Base-by-base conservation (phyloP, 345 rosid species). In the Leavenworthia alabamica region DNA sequence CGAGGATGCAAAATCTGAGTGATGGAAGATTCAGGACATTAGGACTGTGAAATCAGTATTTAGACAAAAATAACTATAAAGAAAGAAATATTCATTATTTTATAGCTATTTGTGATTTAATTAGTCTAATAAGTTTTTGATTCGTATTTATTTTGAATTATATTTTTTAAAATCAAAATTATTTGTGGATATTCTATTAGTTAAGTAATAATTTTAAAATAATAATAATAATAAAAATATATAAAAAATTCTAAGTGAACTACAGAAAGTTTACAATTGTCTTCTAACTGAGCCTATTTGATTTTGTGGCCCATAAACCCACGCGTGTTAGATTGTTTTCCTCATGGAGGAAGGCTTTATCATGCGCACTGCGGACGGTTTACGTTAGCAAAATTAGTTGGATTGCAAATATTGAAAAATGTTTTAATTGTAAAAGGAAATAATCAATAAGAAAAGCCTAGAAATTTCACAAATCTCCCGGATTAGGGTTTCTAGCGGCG, bases 401-500 rank as follows among this genome's bases (percentile, higher is more conserved):
- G 54, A 54, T 42, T 51, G 31, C 49, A 41, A n/a, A n/a, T 14
- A 28, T 26, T 35, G 53, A 20, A 28, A 33, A n/a, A 29, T 37
- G 8, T 23, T 44, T 46, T 17, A 10, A 20, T 31, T 19, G 51
- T 28, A 26, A 62, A 61, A 35, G 15, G 27, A 14, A 46, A 47
- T 11, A 63, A 51, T 37, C 15, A 56, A 67, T 3, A 45, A 62
- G 53, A 62, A 64, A 65, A 49, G 41, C 52, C 22, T 31, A 57
- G 50, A 72, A 72, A 58, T 11, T 68, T 59, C 66, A 68, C 66
- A 60, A 68, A 60, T 60, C 73, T 46, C 41, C 62, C 50, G 57
- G 75, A 65, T 79, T 82, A 77, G 83, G 86, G 86, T 79, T 73
- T 75, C 72, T 51, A 32, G 61, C 71, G 28, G 46, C 64, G 23